Evolutionary conservation across 108 stramenopile genomes (phyloP).

Genomic region (Hondaea fermentalgiana): DNA sequence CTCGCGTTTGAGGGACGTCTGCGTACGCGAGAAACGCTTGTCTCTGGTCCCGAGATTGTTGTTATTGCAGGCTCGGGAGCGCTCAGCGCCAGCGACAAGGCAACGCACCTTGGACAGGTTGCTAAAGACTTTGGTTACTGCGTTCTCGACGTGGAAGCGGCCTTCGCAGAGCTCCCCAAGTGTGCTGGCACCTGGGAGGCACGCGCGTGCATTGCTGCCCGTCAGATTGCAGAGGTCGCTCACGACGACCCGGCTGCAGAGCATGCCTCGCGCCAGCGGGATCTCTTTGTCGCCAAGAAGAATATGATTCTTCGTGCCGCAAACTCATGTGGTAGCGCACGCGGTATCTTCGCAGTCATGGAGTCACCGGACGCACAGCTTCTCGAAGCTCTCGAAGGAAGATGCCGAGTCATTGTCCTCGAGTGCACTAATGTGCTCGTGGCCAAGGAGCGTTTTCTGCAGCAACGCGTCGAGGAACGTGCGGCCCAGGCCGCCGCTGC

Average conservation of each 20-base stretch:
- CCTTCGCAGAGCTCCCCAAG: background rate
- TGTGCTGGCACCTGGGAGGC: background rate
- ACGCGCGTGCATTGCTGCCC: background rate
- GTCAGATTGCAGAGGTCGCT: background rate
- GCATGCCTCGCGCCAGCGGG: background rate
- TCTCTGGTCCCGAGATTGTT: background rate
- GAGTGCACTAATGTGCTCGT: background rate
- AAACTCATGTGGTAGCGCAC: background rate
- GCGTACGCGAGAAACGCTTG: background rate
- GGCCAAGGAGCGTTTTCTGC: background rate
- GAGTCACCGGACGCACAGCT: background rate
- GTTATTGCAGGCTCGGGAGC: background rate
- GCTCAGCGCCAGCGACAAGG: background rate
- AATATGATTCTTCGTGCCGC: background rate
- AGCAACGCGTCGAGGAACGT: background rate
- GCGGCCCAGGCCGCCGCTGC: background rate
- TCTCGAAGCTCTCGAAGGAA: background rate
- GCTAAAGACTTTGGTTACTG: background rate
- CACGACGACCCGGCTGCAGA: background rate
- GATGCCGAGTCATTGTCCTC: background rate
- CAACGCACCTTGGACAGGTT: background rate
- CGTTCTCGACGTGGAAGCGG: background rate
- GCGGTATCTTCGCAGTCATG: background rate
- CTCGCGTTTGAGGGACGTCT: background rate
- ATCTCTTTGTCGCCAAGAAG: background rate